Evolutionary conservation across 768 basidiomycete species (phyloP).

Genomic region (Leccinum incarnatum): DNA sequence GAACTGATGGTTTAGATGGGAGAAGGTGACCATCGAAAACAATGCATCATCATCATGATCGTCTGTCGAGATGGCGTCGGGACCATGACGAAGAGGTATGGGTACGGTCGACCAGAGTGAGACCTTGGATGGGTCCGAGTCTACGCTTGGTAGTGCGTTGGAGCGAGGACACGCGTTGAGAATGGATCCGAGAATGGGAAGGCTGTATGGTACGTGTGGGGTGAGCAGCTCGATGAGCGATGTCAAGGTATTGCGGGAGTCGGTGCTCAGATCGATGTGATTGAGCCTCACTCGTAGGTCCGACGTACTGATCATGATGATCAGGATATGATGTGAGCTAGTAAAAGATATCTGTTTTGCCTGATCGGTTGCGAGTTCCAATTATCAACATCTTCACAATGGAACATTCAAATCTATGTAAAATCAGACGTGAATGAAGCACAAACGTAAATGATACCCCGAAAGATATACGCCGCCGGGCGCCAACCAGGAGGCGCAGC

Average conservation of each 20-base stretch:
- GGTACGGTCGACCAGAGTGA: conserved; percentile 21
- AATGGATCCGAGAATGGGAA: conserved; percentile 17
- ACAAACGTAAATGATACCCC: no score
- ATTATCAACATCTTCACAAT: no score
- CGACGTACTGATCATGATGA: not conserved
- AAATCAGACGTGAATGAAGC: no score
- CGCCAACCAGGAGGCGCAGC: no score
- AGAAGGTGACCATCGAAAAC: conserved; percentile 23
- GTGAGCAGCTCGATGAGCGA: conserved; percentile 12
- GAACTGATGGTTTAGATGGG: conserved; percentile 8
- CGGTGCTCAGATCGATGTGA: conserved; percentile 9
- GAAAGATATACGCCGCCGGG: no score
- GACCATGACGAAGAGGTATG: not conserved
- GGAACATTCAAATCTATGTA: no score
- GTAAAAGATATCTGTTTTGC: no score
- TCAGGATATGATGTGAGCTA: no score
- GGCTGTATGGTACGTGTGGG: conserved; percentile 12
- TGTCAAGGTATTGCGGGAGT: conserved; percentile 1
- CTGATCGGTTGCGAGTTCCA: no score
- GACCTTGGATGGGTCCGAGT: conserved; percentile 12
- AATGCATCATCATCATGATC: not conserved
- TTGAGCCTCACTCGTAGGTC: conserved; percentile 1
- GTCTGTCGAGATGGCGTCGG: not conserved
- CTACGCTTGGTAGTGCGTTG: conserved; percentile 5
- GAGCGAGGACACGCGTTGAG: conserved; percentile 18